Evolutionary conservation across 73 alveolate species (phyloP), one percentile per base, ranked within the genome.

Genomic region (Blepharisma japonicum): DNA sequence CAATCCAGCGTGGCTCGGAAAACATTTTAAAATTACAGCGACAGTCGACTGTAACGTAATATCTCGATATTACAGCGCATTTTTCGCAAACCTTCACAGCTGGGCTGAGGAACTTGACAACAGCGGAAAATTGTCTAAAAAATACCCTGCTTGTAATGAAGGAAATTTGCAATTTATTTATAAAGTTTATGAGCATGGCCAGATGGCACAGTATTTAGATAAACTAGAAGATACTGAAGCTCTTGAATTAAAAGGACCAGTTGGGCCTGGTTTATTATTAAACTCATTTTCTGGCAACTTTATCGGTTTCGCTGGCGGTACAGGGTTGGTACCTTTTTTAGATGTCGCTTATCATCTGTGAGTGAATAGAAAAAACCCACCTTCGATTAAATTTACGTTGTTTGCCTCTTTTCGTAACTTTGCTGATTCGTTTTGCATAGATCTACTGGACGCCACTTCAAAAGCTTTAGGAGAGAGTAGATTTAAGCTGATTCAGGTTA

Each of bases 281-380:
- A 61, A 25, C 5, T 8, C 14, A 14, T 20, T 61, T n/a, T n/a
- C 14, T 61, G 74, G 74, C 39, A 25, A 61, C 4, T 61, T 20
- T 25, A 2, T 61, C 14, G 74, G 47, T 61, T 61, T 61, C 18
- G 74, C 50, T 61, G 74, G 74, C 18, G 74, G 74, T 2, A 61
- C 74, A 14, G 74, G 74, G 0, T 48, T 61, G 2, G 74, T 61
- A 0, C 74, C 74, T 61, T 61, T 61, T 25, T 25, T 61, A 25
- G 74, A 61, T 25, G 14, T 61, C 1, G 74, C 23, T 20, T 61
- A 61, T 5, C 14, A 14, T n/a, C 47, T 39, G 14, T 61, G 74
- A 39, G 0, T 14, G 5, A 9, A 11, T 4, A 14, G 14, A 18
- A 8, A 14, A 25, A 61, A 61, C 14, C n/a, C 50, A 1, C 49